Percentiles rank a stretch among this genome's conserved stretches.
Evolutionary conservation across 768 basidiomycete genomes (phyloP).

Genomic region (Pleurotus cornucopiae): DNA sequence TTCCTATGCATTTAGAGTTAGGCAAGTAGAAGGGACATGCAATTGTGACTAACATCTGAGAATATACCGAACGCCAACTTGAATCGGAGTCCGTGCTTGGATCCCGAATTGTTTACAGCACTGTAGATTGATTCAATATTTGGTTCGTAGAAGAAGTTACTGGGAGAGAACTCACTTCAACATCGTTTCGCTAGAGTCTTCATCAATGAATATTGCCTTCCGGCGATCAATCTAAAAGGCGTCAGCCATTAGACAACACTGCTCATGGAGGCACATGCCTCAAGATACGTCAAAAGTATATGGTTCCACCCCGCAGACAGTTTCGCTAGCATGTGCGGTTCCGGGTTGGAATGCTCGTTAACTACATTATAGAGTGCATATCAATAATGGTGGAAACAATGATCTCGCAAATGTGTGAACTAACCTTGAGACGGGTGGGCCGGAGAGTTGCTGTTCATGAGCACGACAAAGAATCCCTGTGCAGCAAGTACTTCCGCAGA

Average conservation of each 20-base stretch:
- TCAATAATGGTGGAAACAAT: background rate
- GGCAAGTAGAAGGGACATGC: background rate
- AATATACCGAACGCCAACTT: background rate
- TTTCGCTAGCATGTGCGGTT: background rate
- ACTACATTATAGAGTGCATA: background rate
- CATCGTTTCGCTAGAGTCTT: background rate
- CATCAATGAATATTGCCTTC: background rate
- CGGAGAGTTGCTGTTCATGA: background rate
- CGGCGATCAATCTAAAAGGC: background rate
- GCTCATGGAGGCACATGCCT: background rate
- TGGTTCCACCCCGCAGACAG: background rate
- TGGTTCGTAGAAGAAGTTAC: background rate
- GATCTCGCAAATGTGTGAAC: background rate
- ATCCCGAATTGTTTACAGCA: background rate
- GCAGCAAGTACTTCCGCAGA: background rate
- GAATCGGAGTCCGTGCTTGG: background rate
- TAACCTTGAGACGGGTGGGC: background rate
- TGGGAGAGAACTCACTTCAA: background rate
- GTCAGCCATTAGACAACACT: background rate
- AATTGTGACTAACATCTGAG: background rate
- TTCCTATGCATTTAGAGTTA: background rate
- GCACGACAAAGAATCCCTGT: background rate
- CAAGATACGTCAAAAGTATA: background rate
- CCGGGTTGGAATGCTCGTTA: background rate
- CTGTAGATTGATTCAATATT: background rate